Conservation (phyloP, 83 land plant species). For the Picea abies region DNA sequence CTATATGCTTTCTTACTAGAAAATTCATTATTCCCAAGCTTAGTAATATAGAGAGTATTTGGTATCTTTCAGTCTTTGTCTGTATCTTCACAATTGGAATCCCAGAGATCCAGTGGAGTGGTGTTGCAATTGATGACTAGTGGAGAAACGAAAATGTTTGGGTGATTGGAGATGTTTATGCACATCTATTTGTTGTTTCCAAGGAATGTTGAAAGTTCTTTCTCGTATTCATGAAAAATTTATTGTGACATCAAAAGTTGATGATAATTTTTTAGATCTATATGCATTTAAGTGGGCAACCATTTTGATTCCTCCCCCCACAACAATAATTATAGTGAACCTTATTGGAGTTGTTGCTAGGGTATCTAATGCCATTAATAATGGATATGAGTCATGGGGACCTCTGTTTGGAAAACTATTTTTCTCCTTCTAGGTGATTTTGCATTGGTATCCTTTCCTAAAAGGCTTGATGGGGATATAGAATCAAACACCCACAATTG, state of each 20-base stretch:
- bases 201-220: conserved; percentile 59
- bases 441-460: conserved; percentile 55
- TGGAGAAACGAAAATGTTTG: conserved; percentile 64
- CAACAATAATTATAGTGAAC: conserved; percentile 48
- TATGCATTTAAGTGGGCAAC: conserved; percentile 56
- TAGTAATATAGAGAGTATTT: conserved; percentile 56
- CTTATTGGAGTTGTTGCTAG: conserved; percentile 42
- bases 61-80: conserved; percentile 55
- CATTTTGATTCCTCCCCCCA: conserved; percentile 41
- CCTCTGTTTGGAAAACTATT: conserved; percentile 33
- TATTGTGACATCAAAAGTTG: conserved; percentile 55
- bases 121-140: conserved; percentile 61
- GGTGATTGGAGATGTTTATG: conserved; percentile 59
- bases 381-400: conserved; percentile 37
- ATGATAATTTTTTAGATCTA: conserved; percentile 53
- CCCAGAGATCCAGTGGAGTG: conserved; percentile 63
- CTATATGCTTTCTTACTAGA: conserved; percentile 52
- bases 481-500: conserved; percentile 42
- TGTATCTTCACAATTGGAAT: conserved; percentile 54
- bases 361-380: conserved; percentile 47
- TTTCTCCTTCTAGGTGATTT: conserved; percentile 49
- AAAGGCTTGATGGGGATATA: conserved; percentile 53
- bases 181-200: conserved; percentile 58
- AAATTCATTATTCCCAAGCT: conserved; percentile 58
- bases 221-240: conserved; percentile 53